Evolutionary conservation across 2,329 filamentous ascomycete genomes (phyloP), one percentile per base, ranked within the genome.

Genomic region (Conoideocrella luteorostrata): DNA sequence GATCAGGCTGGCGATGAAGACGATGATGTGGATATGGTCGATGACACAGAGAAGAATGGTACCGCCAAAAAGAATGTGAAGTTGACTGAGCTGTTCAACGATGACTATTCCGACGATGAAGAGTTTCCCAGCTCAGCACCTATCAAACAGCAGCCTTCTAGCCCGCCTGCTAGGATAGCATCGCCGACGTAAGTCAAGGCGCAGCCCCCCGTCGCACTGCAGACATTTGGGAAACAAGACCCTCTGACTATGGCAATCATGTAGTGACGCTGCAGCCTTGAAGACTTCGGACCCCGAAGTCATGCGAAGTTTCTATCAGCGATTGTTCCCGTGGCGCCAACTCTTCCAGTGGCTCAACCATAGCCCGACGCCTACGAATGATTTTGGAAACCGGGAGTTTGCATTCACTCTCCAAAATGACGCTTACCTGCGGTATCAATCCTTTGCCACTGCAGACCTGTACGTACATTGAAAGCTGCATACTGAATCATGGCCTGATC

Each of bases 271-370:
- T 7, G 47, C 63, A 12, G 56, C 64, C 0, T 54, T 72, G 26
- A 69, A 65, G 29, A 72, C 77, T 33, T 86, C 81, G 30, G 88
- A 95, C 53, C 82, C 87, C 2, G 87, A 90, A 58, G 78, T 94
- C 10, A 89, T 97, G 81, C 81, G 86, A 56, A 87, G 85, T 51
- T 98, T 96, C 69, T 98, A 98, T 63, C 87, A 95, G 60, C 87
- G 93, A 38, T 74, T 98, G 29, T 97, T 97, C 56, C 93, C 93
- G 4, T 98, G 95, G 74, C 82, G 90, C 47, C 85, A 88, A 49
- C 80, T 97, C 17, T 98, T 96, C 67, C 90, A 96, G 64, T 98
- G 93, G 93, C 79, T 98, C 38, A 98, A 97, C 61, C 93, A 97
- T 66, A 88, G 87, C 43, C 84, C 88, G 6, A 82, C 82, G 6